Evolutionary conservation across 495 filamentous ascomycete species (phyloP), one percentile per base, ranked within the genome.

Genomic region (Annulohypoxylon nitens): DNA sequence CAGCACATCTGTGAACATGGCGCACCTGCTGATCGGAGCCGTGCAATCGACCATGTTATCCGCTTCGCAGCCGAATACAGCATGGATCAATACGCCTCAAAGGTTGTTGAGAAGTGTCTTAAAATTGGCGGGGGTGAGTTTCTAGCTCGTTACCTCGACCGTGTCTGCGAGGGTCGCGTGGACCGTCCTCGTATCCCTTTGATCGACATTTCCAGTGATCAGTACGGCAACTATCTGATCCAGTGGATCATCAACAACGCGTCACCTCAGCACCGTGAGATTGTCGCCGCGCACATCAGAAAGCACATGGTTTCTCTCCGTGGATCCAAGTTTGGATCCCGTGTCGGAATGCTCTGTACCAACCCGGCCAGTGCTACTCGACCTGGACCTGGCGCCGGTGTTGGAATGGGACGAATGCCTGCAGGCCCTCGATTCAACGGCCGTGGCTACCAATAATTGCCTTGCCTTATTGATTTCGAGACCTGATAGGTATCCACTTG

Each of bases 261-360:
- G 62, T 89, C 90, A 37, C 85, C 91, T 62, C 93, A 93, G 73
- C 96, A 98, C 78, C 93, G 94, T 70, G 96, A 99, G 77, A 85
- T 97, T 66, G 96, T 98, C 64, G 93, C 95, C 30, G 89, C 88
- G 39, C 97, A 99, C 78, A 95, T 99, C 75, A 91, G 94, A 71
- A 99, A 99, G 84, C 96, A 99, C 82, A 99, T 99, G 96, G 96
- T 99, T 26, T 98, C 97, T 67, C 90, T 99, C 39, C 94, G 96
- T 65, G 96, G 96, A 48, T 98, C 96, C 72, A 99, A 99, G 79
- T 99, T 98, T 80, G 96, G 96, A 64, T 98, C 96, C 65, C 93
- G 96, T 59, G 96, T 98, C 50, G 96, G 95, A 55, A 98, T 98
- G 94, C 92, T 98, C 65, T 98, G 97, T 83, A 97, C 93, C 84